Percentiles rank a stretch among this genome's conserved stretches.
These are phyloP conservation scores for Capronia epimyces DNA, from an alignment of 2,329 filamentous ascomycete genomes.

Conservation along the genomic window DNA sequence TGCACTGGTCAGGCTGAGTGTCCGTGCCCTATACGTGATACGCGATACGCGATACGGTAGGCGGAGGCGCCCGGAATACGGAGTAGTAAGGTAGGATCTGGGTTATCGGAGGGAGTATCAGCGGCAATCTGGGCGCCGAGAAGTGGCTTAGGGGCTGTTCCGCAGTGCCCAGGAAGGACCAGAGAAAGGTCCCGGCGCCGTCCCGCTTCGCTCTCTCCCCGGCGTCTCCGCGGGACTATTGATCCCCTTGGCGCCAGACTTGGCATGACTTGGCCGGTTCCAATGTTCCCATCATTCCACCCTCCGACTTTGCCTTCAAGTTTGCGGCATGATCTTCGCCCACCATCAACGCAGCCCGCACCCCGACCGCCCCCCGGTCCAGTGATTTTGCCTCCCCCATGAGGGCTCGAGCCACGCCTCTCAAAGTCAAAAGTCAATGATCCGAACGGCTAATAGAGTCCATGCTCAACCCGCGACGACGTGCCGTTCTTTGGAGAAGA, in stretches of 20 bases:
- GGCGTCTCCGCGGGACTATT: background rate
- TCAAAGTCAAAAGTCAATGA: too few species aligned
- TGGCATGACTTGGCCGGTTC: background rate
- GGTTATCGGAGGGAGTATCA: background rate
- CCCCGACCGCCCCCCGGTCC: too few species aligned
- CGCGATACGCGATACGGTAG: too few species aligned
- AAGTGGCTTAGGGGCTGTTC: background rate
- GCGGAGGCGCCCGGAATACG: too few species aligned
- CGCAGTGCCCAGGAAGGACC: background rate
- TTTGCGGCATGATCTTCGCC: too few species aligned
- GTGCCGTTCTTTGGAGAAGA: background rate
- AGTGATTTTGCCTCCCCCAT: too few species aligned
- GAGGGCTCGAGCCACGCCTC: too few species aligned
- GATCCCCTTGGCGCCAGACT: background rate
- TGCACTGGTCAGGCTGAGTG: background rate
- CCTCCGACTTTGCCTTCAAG: too few species aligned
- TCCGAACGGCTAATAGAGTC: too few species aligned
- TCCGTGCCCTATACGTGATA: background rate
- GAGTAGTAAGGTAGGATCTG: too few species aligned
- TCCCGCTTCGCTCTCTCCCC: background rate
- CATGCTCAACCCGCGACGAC: background rate
- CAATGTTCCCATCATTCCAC: too few species aligned
- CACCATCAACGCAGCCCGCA: too few species aligned
- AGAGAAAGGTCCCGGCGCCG: background rate
- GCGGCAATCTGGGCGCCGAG: constrained; percentile 1